A percentile compares a stretch with the other conserved stretches of the same genome.
These are phyloP conservation scores for Cryphonectria carpinicola DNA, from an alignment of 2,329 filamentous ascomycete species.

Conservation along the genomic window DNA sequence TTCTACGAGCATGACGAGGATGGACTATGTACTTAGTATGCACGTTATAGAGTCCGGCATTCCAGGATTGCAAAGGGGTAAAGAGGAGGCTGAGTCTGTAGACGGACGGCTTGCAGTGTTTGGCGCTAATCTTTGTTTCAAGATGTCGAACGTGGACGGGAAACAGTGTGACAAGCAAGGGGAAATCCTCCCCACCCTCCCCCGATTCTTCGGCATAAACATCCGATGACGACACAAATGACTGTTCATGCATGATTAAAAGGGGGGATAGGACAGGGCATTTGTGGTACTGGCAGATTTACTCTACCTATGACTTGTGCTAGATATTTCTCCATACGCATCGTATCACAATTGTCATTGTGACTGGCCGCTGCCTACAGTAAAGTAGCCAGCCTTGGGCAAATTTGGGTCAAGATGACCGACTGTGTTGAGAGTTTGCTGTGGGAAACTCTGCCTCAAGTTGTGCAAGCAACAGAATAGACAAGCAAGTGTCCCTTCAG, in stretches of 20 bases:
- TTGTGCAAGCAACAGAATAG: not conserved
- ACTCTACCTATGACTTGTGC: not conserved
- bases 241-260: not conserved
- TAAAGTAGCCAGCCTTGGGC: not conserved
- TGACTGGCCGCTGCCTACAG: not conserved
- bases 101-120: not conserved
- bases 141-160: not conserved
- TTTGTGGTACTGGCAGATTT: too few species aligned
- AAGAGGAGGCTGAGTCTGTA: not conserved
- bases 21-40: not conserved
- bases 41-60: not conserved
- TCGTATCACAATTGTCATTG: not conserved
- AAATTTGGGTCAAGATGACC: not conserved
- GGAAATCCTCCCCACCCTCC: not conserved
- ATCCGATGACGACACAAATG: not conserved
- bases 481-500: not conserved
- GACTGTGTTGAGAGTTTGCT: not conserved
- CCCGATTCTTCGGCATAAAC: constrained; percentile 7
- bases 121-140: constrained; percentile 9
- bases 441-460: not conserved
- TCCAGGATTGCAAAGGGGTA: not conserved
- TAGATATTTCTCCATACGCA: too few species aligned
- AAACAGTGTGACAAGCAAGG: constrained; percentile 1
- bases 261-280: not conserved
- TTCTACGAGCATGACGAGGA: not conserved